Base-by-base conservation (phyloP, 2,329 filamentous ascomycete species). In the Claviceps monticola region DNA sequence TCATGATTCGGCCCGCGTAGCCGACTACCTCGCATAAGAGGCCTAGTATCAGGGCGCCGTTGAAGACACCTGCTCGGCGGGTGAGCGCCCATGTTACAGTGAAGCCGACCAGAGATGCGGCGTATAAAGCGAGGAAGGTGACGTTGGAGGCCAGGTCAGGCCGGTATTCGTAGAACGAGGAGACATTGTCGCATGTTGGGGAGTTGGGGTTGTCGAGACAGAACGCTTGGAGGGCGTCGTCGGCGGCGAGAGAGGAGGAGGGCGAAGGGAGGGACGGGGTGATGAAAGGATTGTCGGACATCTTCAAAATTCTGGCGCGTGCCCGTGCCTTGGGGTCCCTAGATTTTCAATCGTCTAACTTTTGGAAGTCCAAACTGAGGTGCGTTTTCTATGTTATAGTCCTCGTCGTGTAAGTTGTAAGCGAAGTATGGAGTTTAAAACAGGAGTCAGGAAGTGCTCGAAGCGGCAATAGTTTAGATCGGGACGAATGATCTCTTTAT, bases 1-100 rank as follows among this genome's bases (percentile, higher is more conserved):
- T 74, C 58, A 75, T 66, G 36, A 84, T 65, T 9, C 82, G 72
- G 2, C 75, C 81, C 0, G 63, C 65, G 56, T 85, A 84, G 11
- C 81, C 82, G 23, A 82, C 56, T 14, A 81, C 64, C 62, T 84
- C 81, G 36, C 71, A 68, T 42, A 73, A 48, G 17, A 77, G 68
- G 6, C 82, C 82, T 0, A 74, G 63, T 1, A 68, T 51, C 66
- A 84, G 74, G 45, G 74, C 72, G n/a, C 74, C 56, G 50, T 69
- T 68, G 64, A 80, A 82, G 48, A 67, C 68, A 52, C 70, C 71
- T 11, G 72, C 76, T 49, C 67, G 69, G 50, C 74, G 72, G 9
- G 67, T 72, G 48, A 71, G 50, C 36, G 64, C 68, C 55, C 71
- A 72, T 43, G 66, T 66, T 41, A 61, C 54, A 26, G 75, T 56